Evolutionary conservation across 1,139 yeast genomes (phyloP), one percentile per base, ranked within the genome.

Genomic region (Kodamaea derodonti): DNA sequence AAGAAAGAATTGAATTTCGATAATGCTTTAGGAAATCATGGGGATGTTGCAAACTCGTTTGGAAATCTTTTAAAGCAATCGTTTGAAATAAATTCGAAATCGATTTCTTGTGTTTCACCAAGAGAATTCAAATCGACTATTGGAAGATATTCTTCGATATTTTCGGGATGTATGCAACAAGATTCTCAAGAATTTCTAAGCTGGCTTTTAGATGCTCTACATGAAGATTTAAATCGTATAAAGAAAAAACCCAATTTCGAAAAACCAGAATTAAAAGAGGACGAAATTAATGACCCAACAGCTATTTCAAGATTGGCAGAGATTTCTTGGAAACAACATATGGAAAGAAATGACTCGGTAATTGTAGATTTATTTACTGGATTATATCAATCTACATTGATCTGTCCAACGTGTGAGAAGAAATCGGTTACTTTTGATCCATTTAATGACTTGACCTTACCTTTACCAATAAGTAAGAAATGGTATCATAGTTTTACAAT

Each of bases 171-270:
- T 50, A 78, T 77, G 47, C 98, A 92, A 57, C 98, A 92, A 54
- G 98, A 92, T 55, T 86, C 97, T 1, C 98, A 92, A 56, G 98
- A 92, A 55, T 84, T 92, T 51, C 65, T 92, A 36, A 90, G 96
- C 27, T 92, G 87, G 72, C 60, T 92, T 27, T 66, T 92, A 29
- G 98, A 92, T 60, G 94, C 95, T 5, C 68, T 92, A 30, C 98
- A 92, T 52, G 98, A 92, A 56, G 98, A 92, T 58, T 69, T 92
- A 47, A 92, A 92, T 52, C 69, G 96, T 37, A 83, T 92, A 24
- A 58, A 75, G 12, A 65, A 82, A 31, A 92, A 92, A 51, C 97
- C 97, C 1, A 83, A 82, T 42, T 78, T 87, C 15, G 95, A 87
- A 50, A 88, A 88, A 51, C 97, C 97, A 0, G 96, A 88, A 51